phyloP scores from a whole-genome alignment of 768 basidiomycete genomes.

The Paxillus rubicundulus region DNA sequence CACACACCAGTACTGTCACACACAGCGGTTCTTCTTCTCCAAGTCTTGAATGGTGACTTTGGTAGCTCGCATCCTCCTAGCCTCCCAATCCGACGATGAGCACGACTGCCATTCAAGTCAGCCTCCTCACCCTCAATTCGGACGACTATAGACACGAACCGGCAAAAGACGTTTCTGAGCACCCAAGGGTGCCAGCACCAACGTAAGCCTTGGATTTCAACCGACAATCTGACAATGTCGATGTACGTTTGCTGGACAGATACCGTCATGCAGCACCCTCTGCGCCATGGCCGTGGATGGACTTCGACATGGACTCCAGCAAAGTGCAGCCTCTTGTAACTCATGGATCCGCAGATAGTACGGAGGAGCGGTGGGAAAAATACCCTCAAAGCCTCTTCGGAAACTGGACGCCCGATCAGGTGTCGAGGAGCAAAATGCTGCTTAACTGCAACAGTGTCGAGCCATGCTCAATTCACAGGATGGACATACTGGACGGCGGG shows the following conservation, averaged over 20 bases:
- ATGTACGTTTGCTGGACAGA: constrained; percentile 5
- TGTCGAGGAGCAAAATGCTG: constrained; percentile 34
- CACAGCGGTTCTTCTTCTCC: too few relatives aligned
- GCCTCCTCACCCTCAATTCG: background rate
- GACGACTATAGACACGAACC: constrained; percentile 3
- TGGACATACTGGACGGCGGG: constrained; percentile 18
- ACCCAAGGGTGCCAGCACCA: constrained; percentile 25
- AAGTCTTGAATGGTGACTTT: constrained; percentile 2
- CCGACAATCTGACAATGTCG: constrained; percentile 22
- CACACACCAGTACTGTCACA: too few relatives aligned
- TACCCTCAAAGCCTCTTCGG: constrained; percentile 55
- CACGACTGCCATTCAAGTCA: constrained; percentile 9
- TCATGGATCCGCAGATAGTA: too few relatives aligned
- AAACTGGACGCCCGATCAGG: constrained; percentile 53
- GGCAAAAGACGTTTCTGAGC: constrained; percentile 7
- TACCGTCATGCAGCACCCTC: constrained; percentile 39
- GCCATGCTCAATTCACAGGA: constrained; percentile 18
- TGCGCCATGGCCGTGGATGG: constrained; percentile 44
- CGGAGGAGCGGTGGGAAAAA: constrained; percentile 24
- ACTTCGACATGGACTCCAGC: constrained; percentile 28
- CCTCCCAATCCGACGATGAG: constrained; percentile 9
- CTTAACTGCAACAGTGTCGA: constrained; percentile 11
- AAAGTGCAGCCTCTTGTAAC: constrained; percentile 10
- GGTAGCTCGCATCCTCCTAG: background rate
- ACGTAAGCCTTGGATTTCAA: constrained; percentile 20